A percentile compares a stretch with the other conserved stretches of the same genome.
Evolutionary conservation across 2,329 filamentous ascomycete genomes (phyloP).

Genomic region (Xylariales sp.): DNA sequence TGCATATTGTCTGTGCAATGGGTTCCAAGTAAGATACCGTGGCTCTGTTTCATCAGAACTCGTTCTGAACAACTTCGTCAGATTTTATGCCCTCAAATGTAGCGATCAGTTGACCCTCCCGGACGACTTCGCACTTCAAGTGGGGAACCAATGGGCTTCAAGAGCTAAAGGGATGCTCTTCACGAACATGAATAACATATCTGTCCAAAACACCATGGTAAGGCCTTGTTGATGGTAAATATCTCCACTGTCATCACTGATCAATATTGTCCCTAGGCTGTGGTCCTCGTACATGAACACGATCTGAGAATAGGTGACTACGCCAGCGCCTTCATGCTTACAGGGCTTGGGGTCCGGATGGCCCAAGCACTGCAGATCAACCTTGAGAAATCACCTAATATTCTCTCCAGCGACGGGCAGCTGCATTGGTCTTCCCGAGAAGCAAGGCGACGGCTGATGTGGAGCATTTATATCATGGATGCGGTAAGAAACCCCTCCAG

Average conservation of each 20-base stretch:
- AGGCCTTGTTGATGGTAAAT: no score
- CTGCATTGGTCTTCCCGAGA: constrained; percentile 9
- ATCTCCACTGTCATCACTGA: background rate
- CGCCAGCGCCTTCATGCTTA: constrained; percentile 14
- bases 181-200: constrained; percentile 5
- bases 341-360: constrained; percentile 32
- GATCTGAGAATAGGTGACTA: constrained; percentile 13
- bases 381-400: constrained; percentile 16
- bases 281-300: constrained; percentile 14
- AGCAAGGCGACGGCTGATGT: constrained; percentile 13
- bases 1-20: constrained; percentile 13
- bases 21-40: constrained; percentile 12
- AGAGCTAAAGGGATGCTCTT: constrained; percentile 11
- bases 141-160: constrained; percentile 13
- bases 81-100: constrained; percentile 8
- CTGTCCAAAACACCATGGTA: constrained; percentile 14
- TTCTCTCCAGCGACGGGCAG: constrained; percentile 2
- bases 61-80: background rate
- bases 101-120: background rate
- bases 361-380: constrained; percentile 42
- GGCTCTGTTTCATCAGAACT: no score
- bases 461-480: constrained; percentile 14
- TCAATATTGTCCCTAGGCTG: constrained; percentile 4
- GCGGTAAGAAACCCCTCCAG: constrained; percentile 4
- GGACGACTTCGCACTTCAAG: constrained; percentile 5